Evolutionary conservation across 2,329 filamentous ascomycete species (phyloP).

Genomic region (Karstenula rhodostoma): DNA sequence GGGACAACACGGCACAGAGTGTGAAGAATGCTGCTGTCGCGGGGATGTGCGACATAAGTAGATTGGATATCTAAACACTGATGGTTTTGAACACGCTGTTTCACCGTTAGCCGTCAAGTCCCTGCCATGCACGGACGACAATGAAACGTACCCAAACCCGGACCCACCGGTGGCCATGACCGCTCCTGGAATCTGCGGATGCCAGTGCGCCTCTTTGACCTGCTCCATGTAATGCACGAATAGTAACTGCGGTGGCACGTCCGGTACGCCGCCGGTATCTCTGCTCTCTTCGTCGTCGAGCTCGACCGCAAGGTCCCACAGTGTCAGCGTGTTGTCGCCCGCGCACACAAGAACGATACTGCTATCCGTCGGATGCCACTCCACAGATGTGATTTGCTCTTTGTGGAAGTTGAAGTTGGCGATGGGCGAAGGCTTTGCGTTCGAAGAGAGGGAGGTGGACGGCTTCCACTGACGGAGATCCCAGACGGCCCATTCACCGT

Average conservation of each 20-base stretch:
- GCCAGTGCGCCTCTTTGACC: slow-evolving; percentile 97
- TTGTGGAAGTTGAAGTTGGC: slow-evolving; percentile 95
- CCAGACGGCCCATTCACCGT: slow-evolving; percentile 95
- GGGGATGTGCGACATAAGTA: neutral
- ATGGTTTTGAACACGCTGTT: slow-evolving; percentile 52
- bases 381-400: slow-evolving; percentile 92
- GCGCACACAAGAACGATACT: slow-evolving; percentile 92
- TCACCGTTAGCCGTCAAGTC: slow-evolving; percentile 20
- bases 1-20: neutral
- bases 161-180: slow-evolving; percentile 89
- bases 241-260: slow-evolving; percentile 91
- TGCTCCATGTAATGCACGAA: slow-evolving; percentile 97
- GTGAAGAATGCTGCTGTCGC: neutral
- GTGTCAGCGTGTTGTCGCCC: slow-evolving; percentile 90
- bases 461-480: slow-evolving; percentile 95
- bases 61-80: slow-evolving; percentile 42
- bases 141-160: slow-evolving; percentile 70
- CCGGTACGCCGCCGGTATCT: slow-evolving; percentile 84
- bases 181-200: slow-evolving; percentile 90
- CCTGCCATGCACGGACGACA: neutral
- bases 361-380: slow-evolving; percentile 98
- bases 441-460: slow-evolving; percentile 55
- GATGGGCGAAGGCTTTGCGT: slow-evolving; percentile 75
- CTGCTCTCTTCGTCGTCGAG: slow-evolving; percentile 96
- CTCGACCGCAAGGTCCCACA: slow-evolving; percentile 98